Conservation (phyloP, 2,329 filamentous ascomycete genomes). For the Dothistroma pini region DNA sequence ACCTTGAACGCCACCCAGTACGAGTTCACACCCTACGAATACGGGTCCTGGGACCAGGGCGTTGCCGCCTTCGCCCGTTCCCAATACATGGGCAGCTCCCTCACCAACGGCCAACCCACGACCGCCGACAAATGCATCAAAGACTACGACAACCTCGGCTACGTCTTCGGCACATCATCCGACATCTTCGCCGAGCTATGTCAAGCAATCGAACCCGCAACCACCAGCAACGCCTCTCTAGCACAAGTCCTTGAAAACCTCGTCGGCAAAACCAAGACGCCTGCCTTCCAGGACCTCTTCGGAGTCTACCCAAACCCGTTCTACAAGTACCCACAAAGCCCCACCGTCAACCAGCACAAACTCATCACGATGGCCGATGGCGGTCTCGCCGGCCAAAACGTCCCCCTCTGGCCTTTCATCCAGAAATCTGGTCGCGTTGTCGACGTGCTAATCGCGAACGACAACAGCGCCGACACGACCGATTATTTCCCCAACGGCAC, state of each 20-base stretch:
- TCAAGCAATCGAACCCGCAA: slow-evolving; percentile 13
- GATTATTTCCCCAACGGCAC: slow-evolving; percentile 59
- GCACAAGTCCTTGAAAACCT: slow-evolving; percentile 23
- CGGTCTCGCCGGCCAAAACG: slow-evolving; percentile 49
- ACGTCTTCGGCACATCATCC: slow-evolving; percentile 45
- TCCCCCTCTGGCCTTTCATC: slow-evolving; percentile 52
- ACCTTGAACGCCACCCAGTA: slow-evolving; percentile 56
- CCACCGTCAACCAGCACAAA: slow-evolving; percentile 35
- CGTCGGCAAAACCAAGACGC: slow-evolving; percentile 29
- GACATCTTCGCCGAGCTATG: slow-evolving; percentile 41
- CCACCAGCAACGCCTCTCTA: slow-evolving; percentile 1
- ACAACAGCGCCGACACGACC: slow-evolving; percentile 60
- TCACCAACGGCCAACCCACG: slow-evolving; percentile 48
- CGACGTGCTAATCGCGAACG: slow-evolving; percentile 62
- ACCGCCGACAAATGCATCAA: slow-evolving; percentile 43
- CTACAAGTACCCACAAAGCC: slow-evolving; percentile 47
- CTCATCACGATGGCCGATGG: slow-evolving; percentile 51
- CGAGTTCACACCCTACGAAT: slow-evolving; percentile 64
- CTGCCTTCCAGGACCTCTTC: slow-evolving; percentile 39
- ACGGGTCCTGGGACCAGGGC: slow-evolving; percentile 61
- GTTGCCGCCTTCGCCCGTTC: slow-evolving; percentile 59
- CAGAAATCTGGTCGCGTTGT: slow-evolving; percentile 48
- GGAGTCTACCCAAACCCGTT: slow-evolving; percentile 62
- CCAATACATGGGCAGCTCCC: slow-evolving; percentile 57
- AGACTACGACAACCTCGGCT: slow-evolving; percentile 50